Conservation (phyloP, 2,329 filamentous ascomycete species). For the Cercospora berteroae region DNA sequence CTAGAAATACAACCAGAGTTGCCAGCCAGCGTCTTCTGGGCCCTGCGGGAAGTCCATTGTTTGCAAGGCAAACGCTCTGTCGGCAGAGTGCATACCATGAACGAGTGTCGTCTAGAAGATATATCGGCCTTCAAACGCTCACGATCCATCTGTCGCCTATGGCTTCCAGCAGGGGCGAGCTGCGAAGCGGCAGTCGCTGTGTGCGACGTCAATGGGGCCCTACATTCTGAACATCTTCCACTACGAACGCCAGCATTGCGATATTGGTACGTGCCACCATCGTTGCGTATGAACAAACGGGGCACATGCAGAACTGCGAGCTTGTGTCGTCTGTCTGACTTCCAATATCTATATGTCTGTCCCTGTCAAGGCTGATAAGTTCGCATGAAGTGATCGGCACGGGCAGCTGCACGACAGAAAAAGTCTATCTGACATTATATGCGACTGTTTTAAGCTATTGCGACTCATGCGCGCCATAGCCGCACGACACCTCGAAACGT, state of each 20-base stretch:
- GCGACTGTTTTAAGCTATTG: background rate
- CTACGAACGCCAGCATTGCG: background rate
- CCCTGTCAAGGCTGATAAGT: background rate
- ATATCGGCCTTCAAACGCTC: background rate
- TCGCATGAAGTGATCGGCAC: background rate
- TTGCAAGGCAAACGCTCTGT: background rate
- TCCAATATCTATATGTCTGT: background rate
- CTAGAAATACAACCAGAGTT: background rate
- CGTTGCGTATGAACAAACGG: background rate
- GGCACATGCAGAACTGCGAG: background rate
- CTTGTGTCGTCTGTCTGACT: background rate
- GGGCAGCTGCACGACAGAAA: background rate
- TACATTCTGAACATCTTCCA: background rate
- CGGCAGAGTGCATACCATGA: background rate
- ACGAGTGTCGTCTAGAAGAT: background rate
- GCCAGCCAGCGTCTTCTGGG: background rate
- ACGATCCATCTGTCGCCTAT: background rate
- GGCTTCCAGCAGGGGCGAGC: background rate
- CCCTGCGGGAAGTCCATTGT: background rate
- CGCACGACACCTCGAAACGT: background rate
- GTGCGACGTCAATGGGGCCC: background rate
- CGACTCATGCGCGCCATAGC: background rate
- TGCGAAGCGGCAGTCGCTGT: background rate
- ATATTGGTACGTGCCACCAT: background rate
- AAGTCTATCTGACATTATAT: conserved; percentile 2